Conservation (phyloP, 306 rosid genomes). For the Lablab purpureus region DNA sequence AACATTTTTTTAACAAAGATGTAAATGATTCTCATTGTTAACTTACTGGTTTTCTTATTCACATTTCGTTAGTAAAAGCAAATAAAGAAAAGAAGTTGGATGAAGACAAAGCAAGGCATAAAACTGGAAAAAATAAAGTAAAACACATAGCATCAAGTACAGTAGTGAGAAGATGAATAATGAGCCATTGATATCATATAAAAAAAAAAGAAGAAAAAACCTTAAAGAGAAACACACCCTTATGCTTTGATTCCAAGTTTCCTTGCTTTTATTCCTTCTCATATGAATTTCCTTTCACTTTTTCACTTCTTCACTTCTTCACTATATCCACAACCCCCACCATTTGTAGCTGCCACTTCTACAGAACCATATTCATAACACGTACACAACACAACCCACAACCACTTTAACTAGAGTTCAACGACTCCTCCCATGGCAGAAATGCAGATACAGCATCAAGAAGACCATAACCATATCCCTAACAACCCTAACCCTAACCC, state of each 20-base stretch:
- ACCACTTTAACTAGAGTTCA: neutral
- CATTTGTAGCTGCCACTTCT: neutral
- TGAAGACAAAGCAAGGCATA: slow-evolving; percentile 48
- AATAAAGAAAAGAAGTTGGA: slow-evolving; percentile 25
- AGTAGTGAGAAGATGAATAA: neutral
- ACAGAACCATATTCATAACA: neutral
- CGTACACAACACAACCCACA: neutral
- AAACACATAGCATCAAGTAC: slow-evolving; percentile 21
- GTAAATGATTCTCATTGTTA: neutral
- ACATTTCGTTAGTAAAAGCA: slow-evolving; percentile 15
- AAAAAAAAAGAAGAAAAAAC: too few relatives aligned
- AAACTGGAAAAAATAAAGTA: neutral
- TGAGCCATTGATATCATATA: slow-evolving; percentile 32
- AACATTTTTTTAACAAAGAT: neutral
- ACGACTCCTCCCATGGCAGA: slow-evolving; percentile 46
- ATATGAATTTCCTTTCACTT: slow-evolving; percentile 46
- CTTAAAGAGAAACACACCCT: neutral
- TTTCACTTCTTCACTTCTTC: slow-evolving; percentile 13
- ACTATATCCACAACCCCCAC: slow-evolving; percentile 28
- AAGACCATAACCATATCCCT: slow-evolving; percentile 13
- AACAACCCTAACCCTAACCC: slow-evolving; percentile 1
- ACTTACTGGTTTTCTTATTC: neutral
- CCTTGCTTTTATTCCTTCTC: slow-evolving; percentile 39
- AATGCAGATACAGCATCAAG: slow-evolving; percentile 15
- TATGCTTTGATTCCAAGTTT: slow-evolving; percentile 49